Evolutionary conservation across 2,329 filamentous ascomycete genomes (phyloP).

Genomic region (Fusarium duplospermum): DNA sequence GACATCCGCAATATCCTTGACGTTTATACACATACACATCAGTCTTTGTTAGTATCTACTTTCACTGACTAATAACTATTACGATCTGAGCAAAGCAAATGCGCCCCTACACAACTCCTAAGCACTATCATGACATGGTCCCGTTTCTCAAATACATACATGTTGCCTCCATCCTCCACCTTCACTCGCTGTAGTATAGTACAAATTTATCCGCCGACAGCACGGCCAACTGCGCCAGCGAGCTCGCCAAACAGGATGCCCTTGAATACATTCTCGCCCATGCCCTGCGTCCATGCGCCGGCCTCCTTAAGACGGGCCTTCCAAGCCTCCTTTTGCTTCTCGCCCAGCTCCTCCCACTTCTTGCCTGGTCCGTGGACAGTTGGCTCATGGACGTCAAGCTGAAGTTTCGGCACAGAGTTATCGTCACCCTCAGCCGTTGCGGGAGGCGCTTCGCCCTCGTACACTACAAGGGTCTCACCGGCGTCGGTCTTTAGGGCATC

Average conservation of each 20-base stretch:
- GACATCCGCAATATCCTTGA: not conserved
- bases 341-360: constrained; percentile 77
- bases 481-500: constrained; percentile 43
- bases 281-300: constrained; percentile 82
- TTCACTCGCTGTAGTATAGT: not conserved
- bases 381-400: constrained; percentile 59
- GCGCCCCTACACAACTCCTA: constrained; percentile 11
- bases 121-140: constrained; percentile 13
- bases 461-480: constrained; percentile 55
- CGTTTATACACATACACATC: not conserved
- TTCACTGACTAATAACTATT: constrained; percentile 3
- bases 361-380: constrained; percentile 64
- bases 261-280: constrained; percentile 81
- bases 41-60: not conserved
- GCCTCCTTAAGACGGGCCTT: constrained; percentile 74
- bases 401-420: constrained; percentile 43
- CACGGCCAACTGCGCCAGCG: constrained; percentile 69
- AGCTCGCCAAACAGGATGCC: constrained; percentile 82
- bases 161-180: not conserved
- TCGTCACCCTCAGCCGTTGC: constrained; percentile 34
- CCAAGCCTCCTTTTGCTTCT: constrained; percentile 74
- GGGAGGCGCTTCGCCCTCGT: constrained; percentile 40
- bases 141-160: constrained; percentile 21
- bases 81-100: not conserved
- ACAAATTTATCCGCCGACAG: constrained; percentile 54